Evolutionary conservation across 352 stramenopile genomes (phyloP).

Genomic region (Globisporangium barbulae): DNA sequence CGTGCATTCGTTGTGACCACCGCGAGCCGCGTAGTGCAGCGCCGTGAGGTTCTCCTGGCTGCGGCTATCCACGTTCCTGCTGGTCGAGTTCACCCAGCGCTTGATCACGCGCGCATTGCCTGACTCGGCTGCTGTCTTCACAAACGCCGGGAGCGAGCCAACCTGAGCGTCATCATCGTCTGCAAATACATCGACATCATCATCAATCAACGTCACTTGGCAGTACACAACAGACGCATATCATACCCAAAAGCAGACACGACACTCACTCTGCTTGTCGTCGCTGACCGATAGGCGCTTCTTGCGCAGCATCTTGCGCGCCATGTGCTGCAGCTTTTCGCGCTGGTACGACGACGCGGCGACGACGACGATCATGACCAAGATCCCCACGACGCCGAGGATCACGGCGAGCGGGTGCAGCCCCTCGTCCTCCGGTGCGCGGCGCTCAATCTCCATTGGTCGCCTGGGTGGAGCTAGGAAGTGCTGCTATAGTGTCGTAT

Average conservation of each 20-base stretch:
- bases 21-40: slow-evolving; percentile 68
- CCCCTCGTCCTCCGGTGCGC: slow-evolving; percentile 13
- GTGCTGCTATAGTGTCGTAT: neutral
- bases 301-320: slow-evolving; percentile 69
- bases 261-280: slow-evolving; percentile 36
- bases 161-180: slow-evolving; percentile 28
- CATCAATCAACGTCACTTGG: neutral
- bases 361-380: slow-evolving; percentile 64
- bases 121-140: slow-evolving; percentile 56
- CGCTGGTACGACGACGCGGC: slow-evolving; percentile 74
- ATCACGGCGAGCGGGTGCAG: slow-evolving; percentile 72
- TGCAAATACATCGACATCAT: slow-evolving; percentile 2
- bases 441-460: slow-evolving; percentile 20
- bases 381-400: slow-evolving; percentile 52
- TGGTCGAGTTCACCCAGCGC: slow-evolving; percentile 75
- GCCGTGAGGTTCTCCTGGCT: slow-evolving; percentile 79
- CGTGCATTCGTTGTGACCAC: slow-evolving; percentile 79
- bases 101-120: slow-evolving; percentile 79
- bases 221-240: neutral
- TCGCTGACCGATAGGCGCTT: slow-evolving; percentile 49
- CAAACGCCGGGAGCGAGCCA: slow-evolving; percentile 60
- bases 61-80: slow-evolving; percentile 58
- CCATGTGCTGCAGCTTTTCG: slow-evolving; percentile 77
- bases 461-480: neutral
- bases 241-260: neutral